Evolutionary conservation across 768 basidiomycete genomes (phyloP).

Genomic region (Pleurotus tuber-regium): DNA sequence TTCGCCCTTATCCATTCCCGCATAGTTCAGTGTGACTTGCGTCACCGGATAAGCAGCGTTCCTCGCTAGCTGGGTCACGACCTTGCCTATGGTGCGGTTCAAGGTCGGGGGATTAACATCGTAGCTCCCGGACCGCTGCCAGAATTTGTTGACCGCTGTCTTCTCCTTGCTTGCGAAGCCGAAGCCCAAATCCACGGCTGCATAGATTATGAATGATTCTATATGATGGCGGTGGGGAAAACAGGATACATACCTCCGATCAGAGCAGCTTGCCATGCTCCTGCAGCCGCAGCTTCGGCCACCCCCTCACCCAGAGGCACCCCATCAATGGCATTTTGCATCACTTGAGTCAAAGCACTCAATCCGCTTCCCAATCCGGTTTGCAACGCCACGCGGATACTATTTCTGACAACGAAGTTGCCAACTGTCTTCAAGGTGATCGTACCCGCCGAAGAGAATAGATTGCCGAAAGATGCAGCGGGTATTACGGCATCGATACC

Average conservation of each 20-base stretch:
- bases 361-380: background rate
- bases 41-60: background rate
- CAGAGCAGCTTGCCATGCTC: background rate
- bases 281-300: background rate
- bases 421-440: background rate
- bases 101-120: background rate
- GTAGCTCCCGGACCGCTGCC: background rate
- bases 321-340: background rate
- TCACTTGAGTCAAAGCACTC: background rate
- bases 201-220: background rate
- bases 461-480: constrained; percentile 7
- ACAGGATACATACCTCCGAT: background rate
- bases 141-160: background rate
- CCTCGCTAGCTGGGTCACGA: background rate
- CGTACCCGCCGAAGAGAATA: background rate
- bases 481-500: constrained; percentile 10
- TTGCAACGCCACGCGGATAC: constrained; percentile 1
- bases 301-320: constrained; percentile 3
- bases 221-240: background rate
- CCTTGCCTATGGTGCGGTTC: background rate
- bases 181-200: background rate
- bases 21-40: background rate
- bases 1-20: background rate
- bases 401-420: background rate
- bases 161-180: background rate